Evolutionary conservation across 2,329 filamentous ascomycete species (phyloP).

Genomic region (Ophiostoma pallidulum): DNA sequence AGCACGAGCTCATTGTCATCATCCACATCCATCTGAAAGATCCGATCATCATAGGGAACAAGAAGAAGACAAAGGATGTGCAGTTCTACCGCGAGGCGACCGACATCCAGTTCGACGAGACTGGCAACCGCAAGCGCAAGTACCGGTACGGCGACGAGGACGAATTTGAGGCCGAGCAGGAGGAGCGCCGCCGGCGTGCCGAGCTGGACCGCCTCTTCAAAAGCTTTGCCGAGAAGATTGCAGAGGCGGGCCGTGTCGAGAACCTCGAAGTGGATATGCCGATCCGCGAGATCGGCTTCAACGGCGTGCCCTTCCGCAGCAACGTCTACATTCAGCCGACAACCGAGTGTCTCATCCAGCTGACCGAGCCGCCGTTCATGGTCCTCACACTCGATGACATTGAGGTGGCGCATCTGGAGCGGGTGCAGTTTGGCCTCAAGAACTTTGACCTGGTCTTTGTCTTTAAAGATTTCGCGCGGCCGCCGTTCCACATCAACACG

Average conservation of each 20-base stretch:
- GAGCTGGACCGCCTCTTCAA: conserved; percentile 94
- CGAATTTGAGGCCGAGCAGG: conserved; percentile 96
- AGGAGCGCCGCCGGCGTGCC: conserved; percentile 83
- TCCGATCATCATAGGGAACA: conserved; percentile 93
- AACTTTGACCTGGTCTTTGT: conserved; percentile 99
- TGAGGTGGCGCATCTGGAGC: conserved; percentile 90
- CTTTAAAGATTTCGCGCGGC: conserved; percentile 91
- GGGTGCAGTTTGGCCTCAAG: conserved; percentile 92
- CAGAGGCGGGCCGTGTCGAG: conserved; percentile 86
- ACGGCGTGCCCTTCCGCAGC: conserved; percentile 89
- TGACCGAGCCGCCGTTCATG: conserved; percentile 94
- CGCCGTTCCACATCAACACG: conserved; percentile 91
- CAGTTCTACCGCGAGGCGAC: conserved; percentile 98
- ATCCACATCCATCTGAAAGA: conserved; percentile 98
- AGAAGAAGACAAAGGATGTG: conserved; percentile 96
- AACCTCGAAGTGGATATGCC: conserved; percentile 92
- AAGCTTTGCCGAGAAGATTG: conserved; percentile 92
- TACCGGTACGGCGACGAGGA: conserved; percentile 97
- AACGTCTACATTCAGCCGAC: conserved; percentile 94
- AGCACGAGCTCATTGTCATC: conserved; percentile 92
- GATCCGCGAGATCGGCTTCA: conserved; percentile 92
- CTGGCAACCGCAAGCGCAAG: conserved; percentile 93
- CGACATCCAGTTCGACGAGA: conserved; percentile 98
- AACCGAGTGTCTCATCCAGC: conserved; percentile 91
- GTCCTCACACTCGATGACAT: conserved; percentile 93